Conservation (phyloP, 768 basidiomycete species). For the Lactarius vividus region DNA sequence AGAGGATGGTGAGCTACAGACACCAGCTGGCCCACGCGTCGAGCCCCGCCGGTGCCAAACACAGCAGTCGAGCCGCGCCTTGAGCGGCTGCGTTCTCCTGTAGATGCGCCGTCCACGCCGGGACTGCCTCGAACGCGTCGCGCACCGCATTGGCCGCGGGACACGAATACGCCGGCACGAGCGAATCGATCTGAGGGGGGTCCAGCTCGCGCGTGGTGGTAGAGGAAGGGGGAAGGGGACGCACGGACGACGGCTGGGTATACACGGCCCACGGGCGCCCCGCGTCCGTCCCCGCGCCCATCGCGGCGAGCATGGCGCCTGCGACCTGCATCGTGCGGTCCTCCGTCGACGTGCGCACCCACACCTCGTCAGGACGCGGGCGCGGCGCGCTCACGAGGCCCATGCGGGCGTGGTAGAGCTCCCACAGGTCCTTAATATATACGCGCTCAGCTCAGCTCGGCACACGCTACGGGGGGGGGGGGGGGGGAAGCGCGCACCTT, state of each 20-base stretch:
- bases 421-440: slow-evolving; percentile 44
- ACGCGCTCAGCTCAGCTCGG: background rate
- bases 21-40: slow-evolving; percentile 49
- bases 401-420: slow-evolving; percentile 40
- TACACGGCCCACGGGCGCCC: slow-evolving; percentile 39
- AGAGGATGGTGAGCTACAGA: slow-evolving; percentile 28
- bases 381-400: slow-evolving; percentile 39
- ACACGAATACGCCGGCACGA: slow-evolving; percentile 46
- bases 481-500: slow-evolving; percentile 32
- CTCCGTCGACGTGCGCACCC: slow-evolving; percentile 44
- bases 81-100: slow-evolving; percentile 37
- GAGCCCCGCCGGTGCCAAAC: slow-evolving; percentile 42
- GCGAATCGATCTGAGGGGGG: slow-evolving; percentile 43
- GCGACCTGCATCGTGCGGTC: slow-evolving; percentile 50
- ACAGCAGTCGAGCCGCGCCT: slow-evolving; percentile 38
- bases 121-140: slow-evolving; percentile 42
- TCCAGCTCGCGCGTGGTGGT: background rate
- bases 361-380: slow-evolving; percentile 39
- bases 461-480: background rate
- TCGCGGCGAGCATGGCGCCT: slow-evolving; percentile 44
- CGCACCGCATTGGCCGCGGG: slow-evolving; percentile 42
- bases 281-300: slow-evolving; percentile 37
- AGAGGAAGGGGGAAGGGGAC: slow-evolving; percentile 23
- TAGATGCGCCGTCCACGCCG: slow-evolving; percentile 48
- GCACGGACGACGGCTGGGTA: slow-evolving; percentile 43